phyloP scores from a whole-genome alignment of 2,329 filamentous ascomycete species.

The Drechslera avenae region DNA sequence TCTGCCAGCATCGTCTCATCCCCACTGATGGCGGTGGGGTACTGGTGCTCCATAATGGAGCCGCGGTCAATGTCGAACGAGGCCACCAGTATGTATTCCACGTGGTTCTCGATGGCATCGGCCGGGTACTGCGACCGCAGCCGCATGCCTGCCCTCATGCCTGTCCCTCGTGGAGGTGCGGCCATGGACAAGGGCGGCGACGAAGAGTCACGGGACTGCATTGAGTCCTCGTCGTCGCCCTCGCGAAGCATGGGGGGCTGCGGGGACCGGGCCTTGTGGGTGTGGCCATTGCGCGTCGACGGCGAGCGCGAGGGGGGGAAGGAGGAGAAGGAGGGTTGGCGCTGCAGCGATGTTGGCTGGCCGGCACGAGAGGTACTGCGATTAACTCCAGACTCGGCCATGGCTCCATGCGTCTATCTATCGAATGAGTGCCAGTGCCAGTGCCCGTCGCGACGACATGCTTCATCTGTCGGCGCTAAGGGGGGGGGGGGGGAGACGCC shows the following conservation, averaged over 20 bases:
- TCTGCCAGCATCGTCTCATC: conserved; percentile 98
- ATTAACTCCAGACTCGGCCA: conserved; percentile 35
- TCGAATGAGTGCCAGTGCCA: too few species aligned
- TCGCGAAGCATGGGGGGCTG: conserved; percentile 44
- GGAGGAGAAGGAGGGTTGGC: conserved; percentile 52
- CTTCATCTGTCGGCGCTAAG: conserved; percentile 25
- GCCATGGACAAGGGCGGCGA: conserved; percentile 17
- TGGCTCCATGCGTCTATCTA: conserved; percentile 9
- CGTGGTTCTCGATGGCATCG: conserved; percentile 74
- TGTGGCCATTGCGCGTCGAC: conserved; percentile 45
- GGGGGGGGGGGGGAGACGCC: conserved; percentile 18
- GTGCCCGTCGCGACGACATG: conserved; percentile 14
- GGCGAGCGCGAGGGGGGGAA: conserved; percentile 49
- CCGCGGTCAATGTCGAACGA: conserved; percentile 97
- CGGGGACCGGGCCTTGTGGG: conserved; percentile 42
- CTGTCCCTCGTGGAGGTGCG: not conserved
- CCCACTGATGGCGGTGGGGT: conserved; percentile 89
- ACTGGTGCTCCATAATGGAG: conserved; percentile 98
- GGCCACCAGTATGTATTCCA: conserved; percentile 97
- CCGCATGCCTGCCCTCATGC: conserved; percentile 13
- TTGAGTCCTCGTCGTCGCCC: conserved; percentile 39
- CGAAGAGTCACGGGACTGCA: conserved; percentile 34
- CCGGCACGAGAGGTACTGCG: conserved; percentile 20
- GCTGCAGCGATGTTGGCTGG: conserved; percentile 37
- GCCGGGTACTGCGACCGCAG: conserved; percentile 57